Percentiles rank a stretch among this genome's conserved stretches.
These are phyloP conservation scores for Colletotrichum theobromicola DNA, from an alignment of 2,329 filamentous ascomycete species.

Conservation along the genomic window DNA sequence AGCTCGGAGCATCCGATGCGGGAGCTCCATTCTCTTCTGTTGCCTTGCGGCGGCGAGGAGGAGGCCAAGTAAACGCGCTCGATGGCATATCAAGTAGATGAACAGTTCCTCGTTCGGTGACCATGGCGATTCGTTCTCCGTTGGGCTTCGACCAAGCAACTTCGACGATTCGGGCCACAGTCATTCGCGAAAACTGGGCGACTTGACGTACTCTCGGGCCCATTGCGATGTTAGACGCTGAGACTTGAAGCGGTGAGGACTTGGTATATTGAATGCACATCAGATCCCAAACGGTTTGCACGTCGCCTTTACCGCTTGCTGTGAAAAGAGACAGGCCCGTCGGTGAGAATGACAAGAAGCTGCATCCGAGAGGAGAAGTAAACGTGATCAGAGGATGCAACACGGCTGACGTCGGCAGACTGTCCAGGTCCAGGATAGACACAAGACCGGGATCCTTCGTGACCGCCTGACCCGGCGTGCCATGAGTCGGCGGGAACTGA, in stretches of 20 bases:
- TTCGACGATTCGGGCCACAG: constrained; percentile 87
- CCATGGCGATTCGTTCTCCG: constrained; percentile 83
- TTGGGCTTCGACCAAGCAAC: constrained; percentile 85
- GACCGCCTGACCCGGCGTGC: constrained; percentile 59
- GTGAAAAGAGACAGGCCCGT: constrained; percentile 77
- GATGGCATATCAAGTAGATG: constrained; percentile 89
- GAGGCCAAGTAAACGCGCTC: constrained; percentile 87
- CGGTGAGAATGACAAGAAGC: constrained; percentile 80
- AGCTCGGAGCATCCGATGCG: constrained; percentile 52
- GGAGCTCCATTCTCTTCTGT: constrained; percentile 50
- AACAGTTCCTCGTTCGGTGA: constrained; percentile 94
- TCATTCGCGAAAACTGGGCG: constrained; percentile 89
- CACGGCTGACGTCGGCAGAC: constrained; percentile 55
- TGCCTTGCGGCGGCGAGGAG: constrained; percentile 61
- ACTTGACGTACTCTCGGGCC: constrained; percentile 78
- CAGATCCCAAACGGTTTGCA: constrained; percentile 83
- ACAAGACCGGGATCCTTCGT: constrained; percentile 75
- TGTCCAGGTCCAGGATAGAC: constrained; percentile 75
- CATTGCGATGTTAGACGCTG: constrained; percentile 44
- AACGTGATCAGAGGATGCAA: constrained; percentile 75
- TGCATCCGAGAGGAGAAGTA: constrained; percentile 74
- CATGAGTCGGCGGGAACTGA: constrained; percentile 80
- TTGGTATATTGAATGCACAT: constrained; percentile 69
- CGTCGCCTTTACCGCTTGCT: constrained; percentile 82
- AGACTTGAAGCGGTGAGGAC: constrained; percentile 62